Evolutionary conservation across 257 asterid genomes (phyloP).

Genomic region (Nicotiana tomentosiformis): DNA sequence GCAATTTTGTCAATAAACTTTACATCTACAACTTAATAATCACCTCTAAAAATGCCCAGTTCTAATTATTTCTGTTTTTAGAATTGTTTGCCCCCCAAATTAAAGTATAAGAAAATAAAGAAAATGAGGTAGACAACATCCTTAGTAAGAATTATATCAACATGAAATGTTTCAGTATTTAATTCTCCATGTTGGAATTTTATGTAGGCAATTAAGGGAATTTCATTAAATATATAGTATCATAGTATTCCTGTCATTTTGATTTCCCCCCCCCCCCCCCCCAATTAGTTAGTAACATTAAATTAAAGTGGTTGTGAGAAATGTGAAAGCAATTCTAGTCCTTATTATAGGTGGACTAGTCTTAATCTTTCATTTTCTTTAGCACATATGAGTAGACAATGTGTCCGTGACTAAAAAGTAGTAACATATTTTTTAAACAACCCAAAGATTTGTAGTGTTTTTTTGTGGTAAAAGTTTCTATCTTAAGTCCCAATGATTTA

Average conservation of each 20-base stretch:
- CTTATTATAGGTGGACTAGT: neutral
- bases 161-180: neutral
- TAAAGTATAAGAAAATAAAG: neutral
- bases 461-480: neutral
- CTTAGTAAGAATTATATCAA: neutral
- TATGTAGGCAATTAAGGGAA: neutral
- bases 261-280: too few species aligned
- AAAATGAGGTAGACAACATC: neutral
- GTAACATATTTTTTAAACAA: neutral
- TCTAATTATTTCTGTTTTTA: too few species aligned
- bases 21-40: too few species aligned
- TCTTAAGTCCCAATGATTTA: neutral
- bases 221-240: neutral
- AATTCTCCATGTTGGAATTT: neutral
- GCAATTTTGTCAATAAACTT: too few species aligned
- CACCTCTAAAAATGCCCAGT: too few species aligned
- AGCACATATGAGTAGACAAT: neutral
- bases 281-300: neutral
- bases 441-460: neutral
- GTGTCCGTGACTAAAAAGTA: neutral
- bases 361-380: neutral
- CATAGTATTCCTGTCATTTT: neutral
- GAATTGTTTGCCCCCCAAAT: too few species aligned
- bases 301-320: neutral
- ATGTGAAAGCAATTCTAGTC: constrained; percentile 6